Base-by-base conservation (phyloP, 352 stramenopile species). In the Phytophthora pisi region DNA sequence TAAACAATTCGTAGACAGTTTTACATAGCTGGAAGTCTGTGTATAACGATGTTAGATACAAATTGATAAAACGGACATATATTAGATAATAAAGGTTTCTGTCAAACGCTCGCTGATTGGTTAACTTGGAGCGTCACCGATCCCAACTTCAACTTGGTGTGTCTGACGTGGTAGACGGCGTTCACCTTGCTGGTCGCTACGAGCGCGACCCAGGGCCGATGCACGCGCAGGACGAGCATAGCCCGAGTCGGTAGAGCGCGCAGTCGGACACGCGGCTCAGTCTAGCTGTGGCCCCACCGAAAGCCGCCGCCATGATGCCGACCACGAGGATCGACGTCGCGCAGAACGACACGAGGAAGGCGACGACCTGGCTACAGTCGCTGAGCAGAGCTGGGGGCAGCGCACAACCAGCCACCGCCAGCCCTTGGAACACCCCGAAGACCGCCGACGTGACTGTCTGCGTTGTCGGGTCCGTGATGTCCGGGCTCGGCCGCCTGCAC, bases 91-190 rank as follows among this genome's bases (percentile, higher is more conserved):
- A 50, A 16, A 50, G 43, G 16, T 23, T 20, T 23, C 3, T 46
- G 40, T 46, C 20, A 20, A 23, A 50, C 43, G 43, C 43, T 16
- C 15, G 40, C 43, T 50, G 43, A 50, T 50, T 50, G 43, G 43
- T 4, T 7, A n/a, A 6, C n/a, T 5, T 23, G 6, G n/a, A 4
- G 43, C n/a, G n/a, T 50, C 43, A 50, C 43, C 5, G 18, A 18
- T 45, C n/a, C 16, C 43, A 50, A 50, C 43, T 50, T 50, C 43
- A 50, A 50, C 43, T 50, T 50, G 43, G 36, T 42, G 4, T 16
- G 36, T 16, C 10, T 45, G 38, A 45, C 38, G 38, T 45, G 38
- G 2, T 2, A 6, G 34, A 11, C 34, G 7, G 34, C 34, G 34
- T 40, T 15, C 34, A 40, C 2, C 34, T 42, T 15, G 34, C 34